phyloP scores from a whole-genome alignment of 768 basidiomycete genomes.

The Rhodotorula babjevae region DNA sequence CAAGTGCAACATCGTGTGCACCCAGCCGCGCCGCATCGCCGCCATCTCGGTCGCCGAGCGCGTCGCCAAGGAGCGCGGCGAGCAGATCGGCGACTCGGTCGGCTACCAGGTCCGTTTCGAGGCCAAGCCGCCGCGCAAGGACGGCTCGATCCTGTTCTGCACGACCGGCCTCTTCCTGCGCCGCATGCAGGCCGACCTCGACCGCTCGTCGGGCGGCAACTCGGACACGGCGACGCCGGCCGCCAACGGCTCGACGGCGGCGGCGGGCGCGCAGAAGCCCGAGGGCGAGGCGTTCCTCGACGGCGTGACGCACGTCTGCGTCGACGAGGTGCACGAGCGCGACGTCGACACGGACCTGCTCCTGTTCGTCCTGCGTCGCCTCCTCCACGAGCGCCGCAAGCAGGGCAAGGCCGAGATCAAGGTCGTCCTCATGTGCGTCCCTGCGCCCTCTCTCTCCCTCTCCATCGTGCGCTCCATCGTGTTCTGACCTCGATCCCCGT shows the following conservation, averaged over 20 bases:
- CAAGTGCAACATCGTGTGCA: conserved; percentile 81
- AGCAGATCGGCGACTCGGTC: conserved; percentile 63
- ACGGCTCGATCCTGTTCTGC: conserved; percentile 86
- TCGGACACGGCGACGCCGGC: too few relatives aligned
- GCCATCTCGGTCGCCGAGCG: conserved; percentile 88
- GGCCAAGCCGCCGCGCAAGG: conserved; percentile 64
- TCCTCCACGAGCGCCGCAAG: conserved; percentile 67
- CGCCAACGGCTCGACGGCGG: too few relatives aligned
- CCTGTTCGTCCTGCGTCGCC: conserved; percentile 78
- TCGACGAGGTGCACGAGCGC: conserved; percentile 94
- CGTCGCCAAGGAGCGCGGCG: conserved; percentile 80
- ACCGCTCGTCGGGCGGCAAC: conserved; percentile 47
- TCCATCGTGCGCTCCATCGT: too few relatives aligned
- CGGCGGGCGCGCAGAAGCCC: conserved; percentile 8
- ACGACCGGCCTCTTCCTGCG: conserved; percentile 88
- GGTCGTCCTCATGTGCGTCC: conserved; percentile 84
- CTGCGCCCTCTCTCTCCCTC: conserved; percentile 54
- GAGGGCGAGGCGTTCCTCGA: conserved; percentile 54
- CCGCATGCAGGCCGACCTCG: conserved; percentile 67
- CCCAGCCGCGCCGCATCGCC: conserved; percentile 84
- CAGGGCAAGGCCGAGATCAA: conserved; percentile 66
- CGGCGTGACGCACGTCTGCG: conserved; percentile 78
- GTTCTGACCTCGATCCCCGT: conserved; percentile 8
- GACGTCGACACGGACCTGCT: conserved; percentile 88
- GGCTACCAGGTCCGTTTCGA: conserved; percentile 95